These are phyloP conservation scores for Pseudogymnoascus sp. DNA, from an alignment of 2,329 filamentous ascomycete genomes.

Conservation along the genomic window DNA sequence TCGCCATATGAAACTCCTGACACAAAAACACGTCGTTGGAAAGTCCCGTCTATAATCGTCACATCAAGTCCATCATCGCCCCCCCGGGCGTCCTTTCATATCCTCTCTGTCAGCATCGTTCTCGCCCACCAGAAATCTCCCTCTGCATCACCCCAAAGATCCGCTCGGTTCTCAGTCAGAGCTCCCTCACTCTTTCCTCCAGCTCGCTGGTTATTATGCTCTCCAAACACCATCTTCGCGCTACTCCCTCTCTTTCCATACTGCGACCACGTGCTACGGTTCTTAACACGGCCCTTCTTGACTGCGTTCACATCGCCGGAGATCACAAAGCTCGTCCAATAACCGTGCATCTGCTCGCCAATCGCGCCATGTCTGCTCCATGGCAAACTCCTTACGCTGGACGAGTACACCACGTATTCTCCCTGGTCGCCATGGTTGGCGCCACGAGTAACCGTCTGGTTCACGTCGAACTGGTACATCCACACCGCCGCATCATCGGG, in stretches of 20 bases:
- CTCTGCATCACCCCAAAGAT: conserved; percentile 40
- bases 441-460: conserved; percentile 24
- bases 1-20: conserved; percentile 8
- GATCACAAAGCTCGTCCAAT: conserved; percentile 28
- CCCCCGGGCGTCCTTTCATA: neutral
- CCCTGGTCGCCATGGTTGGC: conserved; percentile 39
- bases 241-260: conserved; percentile 18
- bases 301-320: conserved; percentile 27
- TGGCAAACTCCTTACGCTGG: conserved; percentile 3
- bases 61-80: conserved; percentile 4
- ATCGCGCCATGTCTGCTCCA: conserved; percentile 15
- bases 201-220: conserved; percentile 49
- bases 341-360: conserved; percentile 25
- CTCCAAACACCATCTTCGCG: conserved; percentile 47
- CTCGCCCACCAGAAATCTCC: conserved; percentile 56
- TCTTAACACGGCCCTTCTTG: conserved; percentile 15
- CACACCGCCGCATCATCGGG: conserved; percentile 34
- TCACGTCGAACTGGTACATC: conserved; percentile 53
- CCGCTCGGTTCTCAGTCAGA: conserved; percentile 36
- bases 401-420: conserved; percentile 37
- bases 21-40: conserved; percentile 7
- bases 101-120: conserved; percentile 23
- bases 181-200: conserved; percentile 33
- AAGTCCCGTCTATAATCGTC: conserved; percentile 1
- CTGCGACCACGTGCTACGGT: conserved; percentile 19